These are phyloP conservation scores for Chrysoporthe cubensis DNA, from an alignment of 2,329 filamentous ascomycete species.

Conservation along the genomic window DNA sequence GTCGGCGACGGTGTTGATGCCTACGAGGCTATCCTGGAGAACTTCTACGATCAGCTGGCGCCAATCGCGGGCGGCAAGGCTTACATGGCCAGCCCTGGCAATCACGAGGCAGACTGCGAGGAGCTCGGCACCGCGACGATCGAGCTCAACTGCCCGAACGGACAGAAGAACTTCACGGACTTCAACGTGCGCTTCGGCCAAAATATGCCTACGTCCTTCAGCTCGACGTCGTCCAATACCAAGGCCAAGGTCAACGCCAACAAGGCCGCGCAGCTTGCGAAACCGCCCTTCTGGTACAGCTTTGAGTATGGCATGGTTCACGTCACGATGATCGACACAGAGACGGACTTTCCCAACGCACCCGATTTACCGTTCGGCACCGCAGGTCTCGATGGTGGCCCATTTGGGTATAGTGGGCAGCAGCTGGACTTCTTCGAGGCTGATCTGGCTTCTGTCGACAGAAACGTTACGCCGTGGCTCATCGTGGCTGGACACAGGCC, in stretches of 20 bases:
- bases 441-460: conserved; percentile 60
- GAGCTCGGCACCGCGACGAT: conserved; percentile 39
- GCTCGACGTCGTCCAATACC: conserved; percentile 49
- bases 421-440: conserved; percentile 59
- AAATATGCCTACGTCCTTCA: conserved; percentile 56
- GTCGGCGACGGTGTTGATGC: conserved; percentile 52
- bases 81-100: conserved; percentile 62
- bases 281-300: conserved; percentile 63
- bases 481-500: conserved; percentile 49
- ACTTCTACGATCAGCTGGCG: conserved; percentile 59
- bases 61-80: conserved; percentile 57
- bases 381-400: conserved; percentile 48
- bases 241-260: conserved; percentile 48
- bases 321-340: conserved; percentile 58
- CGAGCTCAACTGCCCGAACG: conserved; percentile 46
- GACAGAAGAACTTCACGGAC: conserved; percentile 65
- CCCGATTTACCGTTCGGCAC: conserved; percentile 49
- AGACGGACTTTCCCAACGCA: conserved; percentile 58
- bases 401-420: conserved; percentile 52
- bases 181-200: conserved; percentile 59
- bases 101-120: conserved; percentile 61
- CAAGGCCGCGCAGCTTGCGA: conserved; percentile 48
- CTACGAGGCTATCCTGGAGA: conserved; percentile 60
- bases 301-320: conserved; percentile 64
- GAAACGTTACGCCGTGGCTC: conserved; percentile 57